Evolutionary conservation across 305 asterid species (phyloP), one percentile per base, ranked within the genome.

Genomic region (Rubia peregrina): DNA sequence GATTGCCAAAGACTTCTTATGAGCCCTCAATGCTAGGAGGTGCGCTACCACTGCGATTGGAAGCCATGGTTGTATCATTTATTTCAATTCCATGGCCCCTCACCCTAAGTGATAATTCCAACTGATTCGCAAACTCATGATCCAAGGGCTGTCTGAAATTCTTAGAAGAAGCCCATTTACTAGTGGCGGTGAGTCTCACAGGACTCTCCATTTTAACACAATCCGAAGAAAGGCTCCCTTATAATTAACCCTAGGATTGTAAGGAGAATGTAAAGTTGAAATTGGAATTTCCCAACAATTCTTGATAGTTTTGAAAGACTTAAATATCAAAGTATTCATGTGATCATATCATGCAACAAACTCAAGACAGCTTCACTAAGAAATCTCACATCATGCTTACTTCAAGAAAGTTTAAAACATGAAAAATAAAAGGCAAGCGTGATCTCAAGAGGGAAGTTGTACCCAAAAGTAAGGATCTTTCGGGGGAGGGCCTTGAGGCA

Each of bases 21-120:
- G 96, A 87, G 67, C 90, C 89, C 74, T 89, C 96, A 68, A 90
- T 89, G 81, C 90, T 87, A 24, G 97, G 97, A 61, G 96, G 97
- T 43, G 97, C 95, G 81, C 95, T 89, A 19, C 91, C 97, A 77
- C 90, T 89, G 38, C 93, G 95, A 71, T 79, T 84, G 36, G 92
- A 89, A 36, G 4, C 84, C 65, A 80, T 71, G 66, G 71, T 79
- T 81, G 79, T 78, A 71, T 64, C 77, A 73, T 79, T 83, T 17
- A 82, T 82, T 40, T 76, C 83, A 71, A 77, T 67, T 65, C 75
- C 74, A 56, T 79, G 85, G 30, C 86, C 88, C 69, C 6, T 4
- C 6, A 36, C 7, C 40, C 87, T 80, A 22, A 82, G 89, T 71
- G 86, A 85, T 80, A 84, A 73, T 14, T 91, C 91, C 78, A 88